Percentiles rank a stretch among this genome's conserved stretches.
These are phyloP conservation scores for Daldinia concentrica DNA, from an alignment of 495 filamentous ascomycete genomes.

Conservation along the genomic window DNA sequence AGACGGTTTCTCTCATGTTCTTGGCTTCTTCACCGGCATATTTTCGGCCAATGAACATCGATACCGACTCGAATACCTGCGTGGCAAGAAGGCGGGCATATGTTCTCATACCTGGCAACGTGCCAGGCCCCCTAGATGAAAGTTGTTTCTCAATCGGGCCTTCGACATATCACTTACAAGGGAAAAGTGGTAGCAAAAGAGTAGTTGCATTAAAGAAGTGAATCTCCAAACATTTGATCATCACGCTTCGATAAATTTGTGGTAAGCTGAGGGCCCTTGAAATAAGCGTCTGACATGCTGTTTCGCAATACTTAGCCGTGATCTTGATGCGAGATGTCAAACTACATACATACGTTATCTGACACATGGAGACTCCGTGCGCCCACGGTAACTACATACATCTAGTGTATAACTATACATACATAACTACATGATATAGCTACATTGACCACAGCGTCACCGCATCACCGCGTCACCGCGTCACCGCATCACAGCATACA, in stretches of 20 bases:
- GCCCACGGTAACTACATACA: not conserved
- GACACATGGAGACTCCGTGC: constrained; percentile 18
- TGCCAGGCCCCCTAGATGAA: constrained; percentile 32
- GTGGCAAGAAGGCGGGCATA: constrained; percentile 31
- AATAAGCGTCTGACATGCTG: constrained; percentile 39
- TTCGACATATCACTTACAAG: constrained; percentile 35
- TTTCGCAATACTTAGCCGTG: constrained; percentile 33
- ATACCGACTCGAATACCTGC: constrained; percentile 31
- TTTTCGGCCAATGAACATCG: constrained; percentile 36
- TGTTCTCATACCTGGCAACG: constrained; percentile 10
- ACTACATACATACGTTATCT: not conserved
- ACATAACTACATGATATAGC: no score
- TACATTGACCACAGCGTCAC: no score
- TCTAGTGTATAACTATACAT: no score
- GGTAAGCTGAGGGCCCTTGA: constrained; percentile 25
- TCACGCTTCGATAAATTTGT: constrained; percentile 13
- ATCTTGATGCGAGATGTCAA: constrained; percentile 21
- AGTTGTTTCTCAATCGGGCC: constrained; percentile 42
- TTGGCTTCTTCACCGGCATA: constrained; percentile 40
- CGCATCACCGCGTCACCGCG: no score
- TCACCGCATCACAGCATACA: no score
- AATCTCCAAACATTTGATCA: constrained; percentile 43
- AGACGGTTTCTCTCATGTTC: constrained; percentile 33
- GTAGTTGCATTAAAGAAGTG: constrained; percentile 30
- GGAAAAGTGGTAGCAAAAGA: constrained; percentile 9